Evolutionary conservation across 1,139 yeast genomes (phyloP), one percentile per base, ranked within the genome.

Genomic region (Pichia sp.): DNA sequence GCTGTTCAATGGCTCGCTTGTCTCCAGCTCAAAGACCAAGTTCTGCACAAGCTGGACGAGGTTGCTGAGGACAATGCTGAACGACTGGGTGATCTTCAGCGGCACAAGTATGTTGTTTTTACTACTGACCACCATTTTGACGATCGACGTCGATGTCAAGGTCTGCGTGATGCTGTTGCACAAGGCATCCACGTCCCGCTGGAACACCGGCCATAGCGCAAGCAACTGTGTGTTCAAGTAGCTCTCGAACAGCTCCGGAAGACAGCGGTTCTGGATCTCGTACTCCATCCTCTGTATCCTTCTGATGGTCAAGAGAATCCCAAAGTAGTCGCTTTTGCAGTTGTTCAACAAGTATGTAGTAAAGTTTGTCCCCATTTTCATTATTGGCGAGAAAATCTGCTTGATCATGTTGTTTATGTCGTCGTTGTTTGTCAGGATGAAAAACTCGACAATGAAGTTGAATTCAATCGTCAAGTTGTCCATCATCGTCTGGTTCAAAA

Each of bases 201-300:
- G 95, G 64, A 91, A 87, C 57, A 81, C 83, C 1, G 97, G 97
- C 97, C 97, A 92, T 45, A 92, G 72, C 0, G 78, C 67, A 49
- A 88, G 77, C 57, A 86, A 71, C 58, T 87, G 81, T 12, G 83
- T 76, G 65, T 87, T 85, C 58, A 89, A 74, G 66, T 87, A 88
- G 57, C 82, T 87, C 61, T 87, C 92, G 64, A 89, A 73, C 1
- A 85, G 82, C 20, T 55, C 56, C 0, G 96, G 95, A 4, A 88
- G 80, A 44, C 75, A 71, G 65, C 95, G 71, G 68, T 79, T 73
- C 72, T 79, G 91, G 49, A 87, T 72, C 61, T 80, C 84, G 48
- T 79, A 76, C 62, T 83, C 88, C 48, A 86, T 71, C 3, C 77
- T 75, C 60, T 89, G 95, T 2, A 84, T 76, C 42, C 89, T 70